Base-by-base conservation (phyloP, 345 rosid species). In the Brassica incana region DNA sequence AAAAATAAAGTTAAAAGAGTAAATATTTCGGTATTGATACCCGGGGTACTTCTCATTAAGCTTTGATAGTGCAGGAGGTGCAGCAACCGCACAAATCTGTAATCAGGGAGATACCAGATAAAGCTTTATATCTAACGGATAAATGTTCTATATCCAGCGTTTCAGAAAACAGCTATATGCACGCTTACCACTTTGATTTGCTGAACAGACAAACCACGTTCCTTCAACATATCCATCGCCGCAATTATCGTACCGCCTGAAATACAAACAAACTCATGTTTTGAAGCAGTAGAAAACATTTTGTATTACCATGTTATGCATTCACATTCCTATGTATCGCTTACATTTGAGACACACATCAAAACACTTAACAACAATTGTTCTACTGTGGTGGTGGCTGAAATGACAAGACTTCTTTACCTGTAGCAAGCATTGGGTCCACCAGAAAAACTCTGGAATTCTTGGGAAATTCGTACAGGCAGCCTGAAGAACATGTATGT, bases 21-120 rank as follows among this genome's bases (percentile, higher is more conserved):
- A 4, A 8, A 30, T 74, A 29, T 63, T 36, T 52, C 12, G 4
- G 4, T 14, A 69, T 61, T 29, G 10, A 83, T 92, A 95, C 97
- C 99, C 97, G 3, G 97, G 95, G 81, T 85, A 95, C 72, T 92
- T 95, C 85, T 91, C 94, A 3, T 93, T 92, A 79, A 95, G 99
- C 88, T 92, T 92, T 40, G 90, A 83, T 45, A 95, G 95, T 77
- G 97, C 97, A 8, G 97, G 97, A 75, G 99, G 97, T 72, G 95
- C 92, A 80, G 99, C 91, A 59, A 88, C 79, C 23, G 97, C 99
- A 82, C 92, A 91, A 82, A 95, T 91, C 99, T 95, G 88, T 67
- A 14, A 68, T 20, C 56, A 82, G 27, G 69, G 43, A 33, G 65
- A 62, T 11, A 60, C 43, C 59, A 0, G 9, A 11, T 23, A 7